Conservation (phyloP, 108 stramenopile species). For the Craspedostauros australis region DNA sequence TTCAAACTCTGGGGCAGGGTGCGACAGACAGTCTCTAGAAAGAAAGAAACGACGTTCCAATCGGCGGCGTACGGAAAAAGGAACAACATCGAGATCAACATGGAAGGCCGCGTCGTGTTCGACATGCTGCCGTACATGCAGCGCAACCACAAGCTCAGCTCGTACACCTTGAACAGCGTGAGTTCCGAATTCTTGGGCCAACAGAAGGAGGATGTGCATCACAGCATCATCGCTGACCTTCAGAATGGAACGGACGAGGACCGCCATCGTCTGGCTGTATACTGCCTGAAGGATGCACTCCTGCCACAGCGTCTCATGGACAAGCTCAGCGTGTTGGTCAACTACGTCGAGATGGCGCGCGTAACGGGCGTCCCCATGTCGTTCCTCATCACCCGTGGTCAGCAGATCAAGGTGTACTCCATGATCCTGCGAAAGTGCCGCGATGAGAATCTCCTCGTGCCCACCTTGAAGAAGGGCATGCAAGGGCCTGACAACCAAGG, state of each 20-base stretch:
- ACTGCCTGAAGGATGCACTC: constrained; percentile 98
- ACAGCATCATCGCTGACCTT: constrained; percentile 97
- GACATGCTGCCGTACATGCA: constrained; percentile 99
- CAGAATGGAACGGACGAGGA: constrained; percentile 96
- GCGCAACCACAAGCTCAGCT: constrained; percentile 98
- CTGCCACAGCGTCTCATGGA: constrained; percentile 96
- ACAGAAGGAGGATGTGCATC: constrained; percentile 99
- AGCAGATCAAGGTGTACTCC: constrained; percentile 99
- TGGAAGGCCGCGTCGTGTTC: constrained; percentile 96
- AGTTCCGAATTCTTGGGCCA: constrained; percentile 95
- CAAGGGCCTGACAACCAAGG: constrained; percentile 56
- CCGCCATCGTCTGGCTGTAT: constrained; percentile 95
- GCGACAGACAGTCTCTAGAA: constrained; percentile 72
- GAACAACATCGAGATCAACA: constrained; percentile 92
- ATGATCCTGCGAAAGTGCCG: constrained; percentile 97
- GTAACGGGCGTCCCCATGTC: constrained; percentile 97
- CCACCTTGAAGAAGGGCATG: constrained; percentile 82
- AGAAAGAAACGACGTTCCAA: constrained; percentile 95
- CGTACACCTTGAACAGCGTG: constrained; percentile 95
- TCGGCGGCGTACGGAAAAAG: constrained; percentile 93
- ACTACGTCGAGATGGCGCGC: constrained; percentile 99
- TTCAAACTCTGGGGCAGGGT: constrained; percentile 92
- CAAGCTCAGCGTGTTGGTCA: constrained; percentile 95
- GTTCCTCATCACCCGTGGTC: constrained; percentile 94
- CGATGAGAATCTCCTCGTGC: constrained; percentile 84